Base-by-base conservation (phyloP, 768 basidiomycete species). In the Hericium rajendrae region DNA sequence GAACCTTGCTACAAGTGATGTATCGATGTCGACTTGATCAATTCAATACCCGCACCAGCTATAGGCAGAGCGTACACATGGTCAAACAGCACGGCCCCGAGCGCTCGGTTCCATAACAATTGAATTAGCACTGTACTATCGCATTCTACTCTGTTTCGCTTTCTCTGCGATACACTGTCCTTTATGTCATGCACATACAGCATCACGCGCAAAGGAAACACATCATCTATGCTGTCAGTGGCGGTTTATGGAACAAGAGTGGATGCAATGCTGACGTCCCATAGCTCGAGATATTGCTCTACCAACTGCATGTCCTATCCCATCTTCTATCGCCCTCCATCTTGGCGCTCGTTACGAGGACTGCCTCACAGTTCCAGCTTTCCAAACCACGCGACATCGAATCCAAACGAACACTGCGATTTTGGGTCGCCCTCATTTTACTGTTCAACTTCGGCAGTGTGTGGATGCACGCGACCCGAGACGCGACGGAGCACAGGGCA, bases 321-420 rank as follows among this genome's bases (percentile, higher is more conserved):
- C 91, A 88, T 76, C 80, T 91, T 70, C 75, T 86, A 37, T 84
- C 87, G 3, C 88, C 89, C 8, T 77, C 83, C 37, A 65, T 89
- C 57, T 76, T 78, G 74, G 68, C 77, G 13, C 78, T 79, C 61
- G 52, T 83, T 40, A 76, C 73, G 55, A 79, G 88, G 40, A 62
- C 84, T 51, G 62, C 79, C 41, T 76, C 78, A 41, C 88, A 91
- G 68, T 78, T 82, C 62, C 76, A 86, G 61, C 84, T 83, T 66
- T 74, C 81, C 46, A 81, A 79, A 63, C 84, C 88, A 20, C 74
- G 84, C 64, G 86, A 88, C 51, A 70, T 86, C 57, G 84, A 87
- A 60, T 70, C 81, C 26, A 75, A 77, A 59, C 72, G 81, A 50
- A 81, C 88, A n/a, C 67, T 91, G 60, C 84, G 84, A 26, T 80